These are phyloP conservation scores for Tulasnella sp. DNA, from an alignment of 768 basidiomycete species.

Conservation along the genomic window DNA sequence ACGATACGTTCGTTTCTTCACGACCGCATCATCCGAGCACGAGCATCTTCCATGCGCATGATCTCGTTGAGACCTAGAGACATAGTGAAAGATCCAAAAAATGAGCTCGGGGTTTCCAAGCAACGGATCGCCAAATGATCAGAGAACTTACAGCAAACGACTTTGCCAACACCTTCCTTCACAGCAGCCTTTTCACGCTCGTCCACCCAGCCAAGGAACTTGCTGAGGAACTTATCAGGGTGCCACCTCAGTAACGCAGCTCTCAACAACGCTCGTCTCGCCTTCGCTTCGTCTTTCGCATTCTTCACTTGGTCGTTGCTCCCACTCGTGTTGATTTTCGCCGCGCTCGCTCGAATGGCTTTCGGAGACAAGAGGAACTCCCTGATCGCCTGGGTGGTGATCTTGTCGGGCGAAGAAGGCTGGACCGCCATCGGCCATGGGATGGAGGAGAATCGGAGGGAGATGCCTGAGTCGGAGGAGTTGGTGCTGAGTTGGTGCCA, in stretches of 20 bases:
- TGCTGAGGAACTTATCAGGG: slow-evolving; percentile 15
- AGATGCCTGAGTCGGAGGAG: background rate
- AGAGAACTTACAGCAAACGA: background rate
- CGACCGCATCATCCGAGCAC: background rate
- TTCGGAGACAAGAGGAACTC: slow-evolving; percentile 3
- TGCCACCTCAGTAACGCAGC: slow-evolving; percentile 8
- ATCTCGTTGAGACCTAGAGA: slow-evolving; percentile 17
- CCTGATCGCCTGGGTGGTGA: slow-evolving; percentile 4
- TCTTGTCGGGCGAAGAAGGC: background rate
- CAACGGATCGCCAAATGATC: background rate
- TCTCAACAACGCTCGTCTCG: background rate
- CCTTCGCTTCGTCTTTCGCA: background rate
- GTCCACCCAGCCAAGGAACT: slow-evolving; percentile 8
- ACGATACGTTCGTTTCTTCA: background rate
- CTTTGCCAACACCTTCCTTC: slow-evolving; percentile 13
- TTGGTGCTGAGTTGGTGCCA: slow-evolving; percentile 10
- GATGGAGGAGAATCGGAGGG: slow-evolving; percentile 6
- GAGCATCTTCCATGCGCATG: slow-evolving; percentile 14
- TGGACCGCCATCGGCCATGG: slow-evolving; percentile 7
- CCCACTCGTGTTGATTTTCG: background rate
- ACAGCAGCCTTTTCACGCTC: slow-evolving; percentile 2
- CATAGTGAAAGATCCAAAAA: background rate
- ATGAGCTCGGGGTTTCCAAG: background rate
- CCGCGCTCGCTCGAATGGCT: background rate
- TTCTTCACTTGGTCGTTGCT: background rate